Evolutionary conservation across 768 basidiomycete genomes (phyloP).

Genomic region (Tulasnella calospora): DNA sequence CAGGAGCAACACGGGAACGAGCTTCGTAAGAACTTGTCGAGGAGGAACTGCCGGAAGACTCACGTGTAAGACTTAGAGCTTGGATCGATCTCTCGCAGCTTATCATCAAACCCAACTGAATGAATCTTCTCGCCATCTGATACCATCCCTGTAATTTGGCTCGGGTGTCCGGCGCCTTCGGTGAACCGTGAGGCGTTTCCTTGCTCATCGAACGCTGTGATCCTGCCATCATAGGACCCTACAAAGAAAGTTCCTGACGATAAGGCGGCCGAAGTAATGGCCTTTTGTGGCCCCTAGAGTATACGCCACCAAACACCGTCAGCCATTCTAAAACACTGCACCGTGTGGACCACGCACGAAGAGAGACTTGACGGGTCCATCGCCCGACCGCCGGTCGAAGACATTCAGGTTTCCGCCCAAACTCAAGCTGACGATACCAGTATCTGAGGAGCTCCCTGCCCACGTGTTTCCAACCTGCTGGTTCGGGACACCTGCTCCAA

Average conservation of each 20-base stretch:
- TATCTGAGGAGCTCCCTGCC: slow-evolving; percentile 47
- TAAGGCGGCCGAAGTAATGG: slow-evolving; percentile 61
- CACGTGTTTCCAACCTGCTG: slow-evolving; percentile 91
- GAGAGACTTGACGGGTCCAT: slow-evolving; percentile 57
- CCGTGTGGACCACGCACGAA: slow-evolving; percentile 42
- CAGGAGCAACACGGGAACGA: neutral
- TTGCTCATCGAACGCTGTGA: slow-evolving; percentile 43
- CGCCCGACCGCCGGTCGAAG: slow-evolving; percentile 66
- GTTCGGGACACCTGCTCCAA: slow-evolving; percentile 66
- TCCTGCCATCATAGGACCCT: slow-evolving; percentile 75
- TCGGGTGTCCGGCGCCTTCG: slow-evolving; percentile 53
- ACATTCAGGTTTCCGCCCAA: slow-evolving; percentile 76
- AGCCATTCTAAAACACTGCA: neutral
- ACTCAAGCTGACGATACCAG: slow-evolving; percentile 75
- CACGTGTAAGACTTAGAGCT: slow-evolving; percentile 47
- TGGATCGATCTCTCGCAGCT: slow-evolving; percentile 58
- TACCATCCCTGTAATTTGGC: slow-evolving; percentile 58
- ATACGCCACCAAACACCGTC: neutral
- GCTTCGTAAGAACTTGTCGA: neutral
- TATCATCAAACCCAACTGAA: slow-evolving; percentile 78
- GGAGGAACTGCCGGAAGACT: neutral
- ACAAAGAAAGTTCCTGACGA: slow-evolving; percentile 59
- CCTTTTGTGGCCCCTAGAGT: slow-evolving; percentile 69
- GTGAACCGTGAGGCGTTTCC: slow-evolving; percentile 41
- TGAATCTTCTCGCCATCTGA: slow-evolving; percentile 50